Evolutionary conservation across 2,329 filamentous ascomycete species (phyloP).

Genomic region (Didymosphaeria variabile): DNA sequence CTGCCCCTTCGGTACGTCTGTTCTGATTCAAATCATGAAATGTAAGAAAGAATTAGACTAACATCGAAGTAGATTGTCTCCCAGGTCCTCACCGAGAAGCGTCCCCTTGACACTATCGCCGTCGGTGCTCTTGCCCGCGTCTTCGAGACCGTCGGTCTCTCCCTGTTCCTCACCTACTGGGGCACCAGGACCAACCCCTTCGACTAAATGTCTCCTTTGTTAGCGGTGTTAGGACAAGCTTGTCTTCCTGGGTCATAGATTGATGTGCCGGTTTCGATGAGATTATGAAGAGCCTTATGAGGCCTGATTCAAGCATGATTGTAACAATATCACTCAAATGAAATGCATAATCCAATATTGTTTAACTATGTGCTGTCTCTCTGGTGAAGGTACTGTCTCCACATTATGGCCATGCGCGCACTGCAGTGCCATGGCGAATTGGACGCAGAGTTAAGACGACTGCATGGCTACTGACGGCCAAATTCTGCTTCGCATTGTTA

Average conservation of each 20-base stretch:
- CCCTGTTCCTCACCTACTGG: constrained; percentile 96
- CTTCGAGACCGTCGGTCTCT: constrained; percentile 92
- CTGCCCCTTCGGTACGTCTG: constrained; percentile 80
- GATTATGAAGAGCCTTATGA: constrained; percentile 28
- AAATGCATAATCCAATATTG: constrained; percentile 19
- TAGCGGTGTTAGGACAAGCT: constrained; percentile 31
- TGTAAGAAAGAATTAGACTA: constrained; percentile 24
- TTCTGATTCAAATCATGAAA: too few relatives aligned
- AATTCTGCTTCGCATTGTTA: too few relatives aligned
- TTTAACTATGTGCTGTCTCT: not conserved
- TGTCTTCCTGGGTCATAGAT: constrained; percentile 36
- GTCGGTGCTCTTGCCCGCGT: constrained; percentile 84
- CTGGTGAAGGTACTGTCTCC: not conserved
- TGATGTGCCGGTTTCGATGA: constrained; percentile 37
- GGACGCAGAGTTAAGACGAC: too few relatives aligned
- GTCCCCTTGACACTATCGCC: constrained; percentile 87
- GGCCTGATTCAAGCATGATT: constrained; percentile 35
- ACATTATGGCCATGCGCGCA: not conserved
- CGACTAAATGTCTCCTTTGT: constrained; percentile 63
- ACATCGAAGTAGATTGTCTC: constrained; percentile 74
- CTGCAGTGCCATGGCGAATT: too few relatives aligned
- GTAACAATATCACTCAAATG: constrained; percentile 38
- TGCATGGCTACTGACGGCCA: too few relatives aligned
- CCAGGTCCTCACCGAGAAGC: constrained; percentile 90
- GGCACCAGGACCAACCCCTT: constrained; percentile 94